Evolutionary conservation across 495 filamentous ascomycete genomes (phyloP), one percentile per base, ranked within the genome.

Genomic region (Penicillium herquei): DNA sequence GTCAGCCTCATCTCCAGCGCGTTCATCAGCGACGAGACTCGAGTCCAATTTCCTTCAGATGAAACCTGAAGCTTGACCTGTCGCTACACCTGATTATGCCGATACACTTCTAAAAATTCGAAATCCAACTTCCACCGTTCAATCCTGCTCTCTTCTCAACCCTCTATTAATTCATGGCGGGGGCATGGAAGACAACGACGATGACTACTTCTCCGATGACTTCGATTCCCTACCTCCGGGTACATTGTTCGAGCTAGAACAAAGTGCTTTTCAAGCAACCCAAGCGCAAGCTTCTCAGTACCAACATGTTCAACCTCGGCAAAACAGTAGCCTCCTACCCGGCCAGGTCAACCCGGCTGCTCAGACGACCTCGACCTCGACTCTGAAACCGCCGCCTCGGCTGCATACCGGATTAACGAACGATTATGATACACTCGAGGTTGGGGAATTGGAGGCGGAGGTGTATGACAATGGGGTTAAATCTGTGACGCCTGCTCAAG

Each of bases 161-260:
- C 21, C 43, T 41, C 37, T 51, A 39, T 63, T 39, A 56, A 68
- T 77, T 77, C 73, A 78, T 76, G 78, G 74, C 75, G 65, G 65
- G 73, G 77, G 77, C 67, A 85, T 84, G 82, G 81, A 81, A 64
- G 72, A 74, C 56, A 73, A 72, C 74, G 82, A 81, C 61, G 84
- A 87, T 67, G 85, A 86, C 50, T 79, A 77, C 65, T 87, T 86
- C 71, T 84, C 78, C 56, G 87, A 87, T 67, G 81, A 87, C 59
- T 74, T 85, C 57, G 84, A 85, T 61, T 75, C 72, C 51, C 67
- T 87, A 44, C 80, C 82, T 41, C 61, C 74, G 21, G 70, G 80
- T 56, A 74, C 79, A 12, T 70, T 83, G 47, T 66, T 73, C 40
- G 70, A 82, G 59, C 65, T 87, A 26, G 82, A 86, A 63, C 73